Conservation (phyloP, 1,284 basidiomycete genomes). For the Trametes polyzona region DNA sequence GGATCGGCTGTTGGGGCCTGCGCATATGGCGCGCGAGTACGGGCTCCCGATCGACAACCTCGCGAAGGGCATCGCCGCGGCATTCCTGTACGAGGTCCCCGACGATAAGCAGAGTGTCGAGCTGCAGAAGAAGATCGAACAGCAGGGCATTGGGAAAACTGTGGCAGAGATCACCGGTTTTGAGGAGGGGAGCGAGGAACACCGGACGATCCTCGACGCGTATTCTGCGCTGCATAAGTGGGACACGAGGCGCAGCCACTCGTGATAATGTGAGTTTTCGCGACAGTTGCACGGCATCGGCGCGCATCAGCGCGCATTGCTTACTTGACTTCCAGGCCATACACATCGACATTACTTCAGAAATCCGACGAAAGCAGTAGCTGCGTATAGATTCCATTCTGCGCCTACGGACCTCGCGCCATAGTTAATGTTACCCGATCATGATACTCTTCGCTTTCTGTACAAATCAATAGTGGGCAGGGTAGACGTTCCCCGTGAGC, state of each 20-base stretch:
- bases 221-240: slow-evolving; percentile 25
- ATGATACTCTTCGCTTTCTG: no score
- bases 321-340: no score
- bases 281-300: no score
- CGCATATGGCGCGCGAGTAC: slow-evolving; percentile 39
- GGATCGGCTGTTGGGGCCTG: slow-evolving; percentile 43
- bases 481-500: no score
- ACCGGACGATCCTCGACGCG: slow-evolving; percentile 28
- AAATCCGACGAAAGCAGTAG: no score
- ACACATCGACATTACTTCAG: no score
- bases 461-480: no score
- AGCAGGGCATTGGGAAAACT: slow-evolving; percentile 33
- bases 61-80: slow-evolving; percentile 41
- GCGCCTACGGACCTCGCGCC: no score
- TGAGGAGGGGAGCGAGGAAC: slow-evolving; percentile 29
- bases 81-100: slow-evolving; percentile 38
- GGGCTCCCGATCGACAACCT: slow-evolving; percentile 37
- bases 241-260: slow-evolving; percentile 6
- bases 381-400: no score
- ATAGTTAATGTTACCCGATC: no score
- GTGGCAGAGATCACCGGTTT: slow-evolving; percentile 35
- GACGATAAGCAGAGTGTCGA: slow-evolving; percentile 40
- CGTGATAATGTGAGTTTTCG: no score
- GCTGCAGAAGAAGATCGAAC: slow-evolving; percentile 32
- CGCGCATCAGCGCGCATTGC: no score